Evolutionary conservation across 2,329 filamentous ascomycete genomes (phyloP).

Genomic region (Colletotrichum echinochloae): DNA sequence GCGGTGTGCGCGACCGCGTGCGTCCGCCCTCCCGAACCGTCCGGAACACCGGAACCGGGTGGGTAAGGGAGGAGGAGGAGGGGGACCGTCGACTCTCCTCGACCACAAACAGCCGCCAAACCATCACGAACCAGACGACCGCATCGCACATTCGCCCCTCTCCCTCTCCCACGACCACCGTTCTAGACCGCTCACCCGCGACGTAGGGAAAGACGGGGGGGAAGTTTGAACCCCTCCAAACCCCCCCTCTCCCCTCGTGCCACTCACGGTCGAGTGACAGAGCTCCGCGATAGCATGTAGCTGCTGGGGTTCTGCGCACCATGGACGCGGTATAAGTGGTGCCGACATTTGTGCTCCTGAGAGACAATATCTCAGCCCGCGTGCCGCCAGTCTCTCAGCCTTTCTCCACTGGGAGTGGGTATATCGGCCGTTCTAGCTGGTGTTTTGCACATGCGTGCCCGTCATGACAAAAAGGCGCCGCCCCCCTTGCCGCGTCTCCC

Average conservation of each 20-base stretch:
- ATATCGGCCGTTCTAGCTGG: conserved; percentile 37
- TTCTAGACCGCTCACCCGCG: conserved; percentile 19
- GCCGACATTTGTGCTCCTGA: neutral
- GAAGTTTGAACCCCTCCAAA: conserved; percentile 3
- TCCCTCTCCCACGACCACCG: neutral
- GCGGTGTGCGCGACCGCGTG: conserved; percentile 2
- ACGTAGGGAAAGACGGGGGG: conserved; percentile 11
- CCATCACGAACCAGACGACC: conserved; percentile 7
- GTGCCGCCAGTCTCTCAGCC: neutral
- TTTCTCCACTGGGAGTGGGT: conserved; percentile 25
- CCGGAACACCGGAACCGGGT: conserved; percentile 28
- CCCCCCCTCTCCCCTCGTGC: neutral
- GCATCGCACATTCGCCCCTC: neutral
- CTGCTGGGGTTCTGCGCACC: neutral
- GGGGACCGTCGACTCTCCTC: neutral
- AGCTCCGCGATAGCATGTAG: conserved; percentile 3
- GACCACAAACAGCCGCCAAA: neutral
- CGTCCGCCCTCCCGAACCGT: conserved; percentile 26
- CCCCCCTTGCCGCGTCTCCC: neutral
- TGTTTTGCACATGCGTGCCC: conserved; percentile 27
- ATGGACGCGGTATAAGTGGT: neutral
- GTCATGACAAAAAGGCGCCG: conserved; percentile 30
- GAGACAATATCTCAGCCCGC: conserved; percentile 7
- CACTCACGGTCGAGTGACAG: neutral
- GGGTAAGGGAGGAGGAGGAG: too few species aligned